A percentile compares a stretch with the other conserved stretches of the same genome.
Evolutionary conservation across 495 filamentous ascomycete species (phyloP).

Genomic region (Massariosphaeria phaeospora): DNA sequence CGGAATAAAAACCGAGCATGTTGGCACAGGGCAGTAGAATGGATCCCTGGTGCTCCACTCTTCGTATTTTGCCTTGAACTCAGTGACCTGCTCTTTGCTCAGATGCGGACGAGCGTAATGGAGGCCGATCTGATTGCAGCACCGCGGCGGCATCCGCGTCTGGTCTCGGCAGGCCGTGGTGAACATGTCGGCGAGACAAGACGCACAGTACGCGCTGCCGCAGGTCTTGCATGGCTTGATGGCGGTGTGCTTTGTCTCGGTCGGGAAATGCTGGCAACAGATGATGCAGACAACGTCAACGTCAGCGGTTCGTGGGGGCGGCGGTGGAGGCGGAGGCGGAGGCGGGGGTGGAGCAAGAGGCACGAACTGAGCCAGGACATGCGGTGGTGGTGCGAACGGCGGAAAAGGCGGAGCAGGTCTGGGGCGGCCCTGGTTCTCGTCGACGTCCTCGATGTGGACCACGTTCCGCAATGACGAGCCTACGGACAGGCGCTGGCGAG

Average conservation of each 20-base stretch:
- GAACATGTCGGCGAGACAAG: conserved; percentile 36
- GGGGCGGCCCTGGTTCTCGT: not conserved
- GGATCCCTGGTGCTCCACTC: conserved; percentile 38
- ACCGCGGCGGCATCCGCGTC: conserved; percentile 35
- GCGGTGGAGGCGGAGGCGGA: conserved; percentile 1
- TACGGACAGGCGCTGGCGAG: not conserved
- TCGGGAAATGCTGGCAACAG: conserved; percentile 22
- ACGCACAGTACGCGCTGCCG: conserved; percentile 29
- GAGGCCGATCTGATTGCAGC: conserved; percentile 34
- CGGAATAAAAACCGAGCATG: conserved; percentile 37
- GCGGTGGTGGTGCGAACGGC: not conserved
- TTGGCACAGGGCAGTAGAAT: conserved; percentile 37
- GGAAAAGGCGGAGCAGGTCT: not conserved
- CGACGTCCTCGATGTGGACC: not conserved
- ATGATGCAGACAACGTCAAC: conserved; percentile 19
- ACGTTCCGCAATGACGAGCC: not conserved
- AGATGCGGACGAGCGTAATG: conserved; percentile 28
- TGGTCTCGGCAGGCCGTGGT: conserved; percentile 27
- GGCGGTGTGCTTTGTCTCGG: not conserved
- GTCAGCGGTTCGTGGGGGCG: not conserved
- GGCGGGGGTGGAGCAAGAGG: not conserved
- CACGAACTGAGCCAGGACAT: not conserved
- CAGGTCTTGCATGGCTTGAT: conserved; percentile 33
- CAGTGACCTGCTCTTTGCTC: conserved; percentile 14
- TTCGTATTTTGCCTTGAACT: conserved; percentile 34